These are phyloP conservation scores for Blastomyces emzantsi DNA, from an alignment of 2,329 filamentous ascomycete species.

Conservation along the genomic window DNA sequence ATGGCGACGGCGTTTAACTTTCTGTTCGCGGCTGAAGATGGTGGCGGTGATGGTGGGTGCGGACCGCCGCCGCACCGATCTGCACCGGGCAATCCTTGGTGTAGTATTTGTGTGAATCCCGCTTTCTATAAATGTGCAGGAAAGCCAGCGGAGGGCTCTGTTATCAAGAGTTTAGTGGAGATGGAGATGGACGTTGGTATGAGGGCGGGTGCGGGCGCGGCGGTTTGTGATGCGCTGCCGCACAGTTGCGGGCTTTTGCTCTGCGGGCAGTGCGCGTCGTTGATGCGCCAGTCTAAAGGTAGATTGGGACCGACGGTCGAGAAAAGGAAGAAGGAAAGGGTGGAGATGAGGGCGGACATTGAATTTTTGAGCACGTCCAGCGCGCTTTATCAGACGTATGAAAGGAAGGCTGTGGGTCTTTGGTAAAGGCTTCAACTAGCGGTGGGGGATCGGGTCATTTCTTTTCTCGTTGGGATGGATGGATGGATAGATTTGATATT, in stretches of 20 bases:
- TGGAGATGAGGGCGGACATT: slow-evolving; percentile 21
- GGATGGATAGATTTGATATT: too few species aligned
- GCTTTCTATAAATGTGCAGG: slow-evolving; percentile 30
- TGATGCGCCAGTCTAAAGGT: slow-evolving; percentile 16
- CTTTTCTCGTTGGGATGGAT: too few species aligned
- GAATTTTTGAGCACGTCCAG: slow-evolving; percentile 20
- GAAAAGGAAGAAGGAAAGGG: slow-evolving; percentile 13
- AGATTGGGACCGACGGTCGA: slow-evolving; percentile 19
- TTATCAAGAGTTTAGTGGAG: slow-evolving; percentile 10
- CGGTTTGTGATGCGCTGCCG: slow-evolving; percentile 8
- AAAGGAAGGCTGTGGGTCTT: background rate
- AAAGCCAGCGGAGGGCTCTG: slow-evolving; percentile 10
- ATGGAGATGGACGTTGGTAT: background rate
- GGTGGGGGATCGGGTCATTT: too few species aligned
- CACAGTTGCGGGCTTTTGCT: slow-evolving; percentile 26
- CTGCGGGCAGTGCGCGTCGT: slow-evolving; percentile 22
- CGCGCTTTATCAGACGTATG: slow-evolving; percentile 16
- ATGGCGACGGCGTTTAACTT: slow-evolving; percentile 22
- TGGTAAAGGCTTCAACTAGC: background rate
- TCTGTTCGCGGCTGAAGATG: slow-evolving; percentile 17
- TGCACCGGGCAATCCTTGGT: slow-evolving; percentile 26
- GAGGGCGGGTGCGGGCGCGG: slow-evolving; percentile 1
- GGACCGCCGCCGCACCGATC: background rate
- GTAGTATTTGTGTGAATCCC: slow-evolving; percentile 34
- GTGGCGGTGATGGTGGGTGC: slow-evolving; percentile 3